A percentile compares a stretch with the other conserved stretches of the same genome.
phyloP scores from a whole-genome alignment of 108 stramenopile genomes.

The Nitzschia putrida region DNA sequence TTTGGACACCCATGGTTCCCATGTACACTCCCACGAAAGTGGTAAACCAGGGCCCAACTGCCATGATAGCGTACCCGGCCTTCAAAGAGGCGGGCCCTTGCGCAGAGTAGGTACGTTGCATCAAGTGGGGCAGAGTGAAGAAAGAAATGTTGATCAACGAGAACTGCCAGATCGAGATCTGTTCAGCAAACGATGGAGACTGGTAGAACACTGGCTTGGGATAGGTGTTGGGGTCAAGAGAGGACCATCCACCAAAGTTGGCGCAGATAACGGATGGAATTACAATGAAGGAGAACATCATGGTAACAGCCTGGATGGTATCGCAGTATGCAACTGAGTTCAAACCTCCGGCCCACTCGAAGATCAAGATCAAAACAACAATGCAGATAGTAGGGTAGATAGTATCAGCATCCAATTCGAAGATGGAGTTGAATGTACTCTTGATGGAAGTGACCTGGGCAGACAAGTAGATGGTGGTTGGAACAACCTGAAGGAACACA shows the following conservation, averaged over 20 bases:
- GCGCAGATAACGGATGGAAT: conserved; percentile 6
- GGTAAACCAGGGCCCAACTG: conserved; percentile 27
- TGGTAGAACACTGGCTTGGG: conserved; percentile 32
- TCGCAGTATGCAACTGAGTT: too few relatives aligned
- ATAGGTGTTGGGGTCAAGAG: conserved; percentile 15
- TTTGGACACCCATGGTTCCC: conserved; percentile 31
- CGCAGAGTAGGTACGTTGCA: conserved; percentile 33
- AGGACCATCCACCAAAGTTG: conserved; percentile 26
- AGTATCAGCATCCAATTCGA: too few relatives aligned
- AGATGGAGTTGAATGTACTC: too few relatives aligned
- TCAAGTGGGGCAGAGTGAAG: conserved; percentile 35
- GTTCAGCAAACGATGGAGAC: conserved; percentile 9
- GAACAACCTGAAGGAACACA: too few relatives aligned
- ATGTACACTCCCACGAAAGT: conserved; percentile 32
- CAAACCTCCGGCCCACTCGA: too few relatives aligned
- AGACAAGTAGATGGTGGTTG: too few relatives aligned
- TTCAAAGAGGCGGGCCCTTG: conserved; percentile 5
- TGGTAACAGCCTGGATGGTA: too few relatives aligned
- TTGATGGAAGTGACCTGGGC: too few relatives aligned
- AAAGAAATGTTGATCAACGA: conserved; percentile 23
- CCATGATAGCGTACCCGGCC: background rate
- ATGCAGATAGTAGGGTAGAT: too few relatives aligned
- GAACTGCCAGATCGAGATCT: conserved; percentile 29
- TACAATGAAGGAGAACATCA: conserved; percentile 3
- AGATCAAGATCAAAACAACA: too few relatives aligned